Base-by-base conservation (phyloP, 768 basidiomycete species). In the Suillus discolor region DNA sequence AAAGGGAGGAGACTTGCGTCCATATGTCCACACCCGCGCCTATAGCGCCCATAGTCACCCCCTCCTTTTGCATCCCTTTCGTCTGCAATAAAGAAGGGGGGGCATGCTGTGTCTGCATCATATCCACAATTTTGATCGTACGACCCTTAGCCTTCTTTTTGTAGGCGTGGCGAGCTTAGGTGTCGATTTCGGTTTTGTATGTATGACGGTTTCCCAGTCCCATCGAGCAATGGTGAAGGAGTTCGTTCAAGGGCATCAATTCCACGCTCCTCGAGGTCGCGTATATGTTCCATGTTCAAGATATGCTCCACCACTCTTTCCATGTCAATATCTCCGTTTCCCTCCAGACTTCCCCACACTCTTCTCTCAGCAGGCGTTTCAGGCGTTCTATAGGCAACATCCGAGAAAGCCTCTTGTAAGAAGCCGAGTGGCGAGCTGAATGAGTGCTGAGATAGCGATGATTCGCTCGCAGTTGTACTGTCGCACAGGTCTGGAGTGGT, bases 1-100 rank as follows among this genome's bases (percentile, higher is more conserved):
- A 88, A 15, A 94, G 73, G 1, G 92, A 93, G 2, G 84, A 82
- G 20, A 93, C 76, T 66, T 88, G 87, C 0, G 88, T 88, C 93
- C 93, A 94, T 20, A 88, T 87, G 72, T 92, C 90, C 36, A 82
- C 77, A 42, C 18, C 41, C 18, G 76, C 70, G 15, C 79, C 72
- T 2, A 66, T 23, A 12, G 77, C 70, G 13, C 79, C 72, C 2
- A 66, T 28, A 3, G 63, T 23, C 44, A 66, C 44, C 9, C 57
- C 62, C 7, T 31, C 49, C 7, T 63, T 7, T 23, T 57, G 12
- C 13, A 9, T 23, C n/a, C 36, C 36, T 57, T 60, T 60, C 16
- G 41, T 13, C 39, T 71, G 63, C 6, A 70, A 54, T 18, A 70
- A 62, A 12, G 73, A 67, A 3, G 72, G 64, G 4, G 71, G 61